Evolutionary conservation across 257 asterid species (phyloP).

Genomic region (Pogostemon cablin): DNA sequence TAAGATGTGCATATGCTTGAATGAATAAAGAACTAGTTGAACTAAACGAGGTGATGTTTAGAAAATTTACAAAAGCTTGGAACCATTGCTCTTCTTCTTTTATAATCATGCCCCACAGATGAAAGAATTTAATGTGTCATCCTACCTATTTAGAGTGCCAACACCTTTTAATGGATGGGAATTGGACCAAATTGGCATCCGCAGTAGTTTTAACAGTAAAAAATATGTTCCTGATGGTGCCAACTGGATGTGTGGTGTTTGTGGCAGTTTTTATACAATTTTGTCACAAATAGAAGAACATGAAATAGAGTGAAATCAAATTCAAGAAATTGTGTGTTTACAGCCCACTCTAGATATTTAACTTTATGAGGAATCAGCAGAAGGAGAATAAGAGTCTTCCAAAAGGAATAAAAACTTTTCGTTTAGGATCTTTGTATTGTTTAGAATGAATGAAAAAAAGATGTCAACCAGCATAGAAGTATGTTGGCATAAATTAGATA

Average conservation of each 20-base stretch:
- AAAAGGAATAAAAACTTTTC: not conserved
- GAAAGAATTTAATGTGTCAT: no score
- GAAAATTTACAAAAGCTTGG: not conserved
- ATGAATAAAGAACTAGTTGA: conserved; percentile 1
- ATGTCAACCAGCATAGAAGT: conserved; percentile 5
- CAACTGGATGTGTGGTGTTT: not conserved
- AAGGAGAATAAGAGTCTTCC: not conserved
- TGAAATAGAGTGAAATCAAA: not conserved
- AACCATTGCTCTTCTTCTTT: not conserved
- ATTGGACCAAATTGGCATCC: conserved; percentile 4
- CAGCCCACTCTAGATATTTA: not conserved
- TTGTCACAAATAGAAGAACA: not conserved
- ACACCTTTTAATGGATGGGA: not conserved
- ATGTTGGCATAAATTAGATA: not conserved
- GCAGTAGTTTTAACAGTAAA: conserved; percentile 5
- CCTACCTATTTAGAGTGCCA: no score
- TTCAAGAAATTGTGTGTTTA: not conserved
- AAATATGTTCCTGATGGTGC: conserved; percentile 4
- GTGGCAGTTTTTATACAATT: not conserved
- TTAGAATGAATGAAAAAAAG: not conserved
- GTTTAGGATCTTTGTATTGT: not conserved
- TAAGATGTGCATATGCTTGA: not conserved
- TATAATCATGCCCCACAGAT: not conserved
- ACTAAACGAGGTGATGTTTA: not conserved
- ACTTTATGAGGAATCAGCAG: not conserved